Evolutionary conservation across 768 basidiomycete genomes (phyloP), one percentile per base, ranked within the genome.

Genomic region (Sporobolomyces phaffii): DNA sequence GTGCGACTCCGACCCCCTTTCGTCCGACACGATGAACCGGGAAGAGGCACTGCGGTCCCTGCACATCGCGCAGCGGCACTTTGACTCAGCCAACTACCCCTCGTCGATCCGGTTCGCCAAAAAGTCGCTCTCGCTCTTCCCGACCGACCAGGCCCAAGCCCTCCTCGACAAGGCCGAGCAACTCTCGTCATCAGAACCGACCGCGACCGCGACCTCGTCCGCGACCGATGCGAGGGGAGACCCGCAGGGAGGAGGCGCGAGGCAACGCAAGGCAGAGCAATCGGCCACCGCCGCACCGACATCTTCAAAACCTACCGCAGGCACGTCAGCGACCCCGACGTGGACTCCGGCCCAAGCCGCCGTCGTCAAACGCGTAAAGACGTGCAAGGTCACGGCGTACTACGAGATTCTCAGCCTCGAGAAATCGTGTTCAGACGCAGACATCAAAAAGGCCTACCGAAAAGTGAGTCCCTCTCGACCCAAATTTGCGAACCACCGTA

Each of bases 401-500:
- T 98, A 98, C 77, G 90, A 90, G 77, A 97, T 98, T 68, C 78
- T 98, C 73, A 82, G 83, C 9, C 77, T 92, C 68, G 84, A 88
- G 78, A 85, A 82, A 77, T 86, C 86, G 14, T 92, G 90, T 75
- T 87, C 89, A 31, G 90, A 92, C 73, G 81, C 75, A 3, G 90
- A 91, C 40, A 82, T 92, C 64, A 93, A 96, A 82, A 92, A 90
- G 79, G 92, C 93, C 11, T 98, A 97, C 81, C 84, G 92, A 60
- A 98, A 96, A 85, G 92, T 94, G 61, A 62, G 81, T 36, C 15
- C n/a, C n/a, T n/a, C n/a, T n/a, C n/a, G n/a, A n/a, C n/a, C n/a
- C n/a, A n/a, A n/a, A n/a, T n/a, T n/a, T n/a, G n/a, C n/a, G n/a
- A n/a, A n/a, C n/a, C n/a, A n/a, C n/a, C n/a, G n/a, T n/a, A n/a